Base-by-base conservation (phyloP, 495 filamentous ascomycete species). In the Aspergillus hancockii region DNA sequence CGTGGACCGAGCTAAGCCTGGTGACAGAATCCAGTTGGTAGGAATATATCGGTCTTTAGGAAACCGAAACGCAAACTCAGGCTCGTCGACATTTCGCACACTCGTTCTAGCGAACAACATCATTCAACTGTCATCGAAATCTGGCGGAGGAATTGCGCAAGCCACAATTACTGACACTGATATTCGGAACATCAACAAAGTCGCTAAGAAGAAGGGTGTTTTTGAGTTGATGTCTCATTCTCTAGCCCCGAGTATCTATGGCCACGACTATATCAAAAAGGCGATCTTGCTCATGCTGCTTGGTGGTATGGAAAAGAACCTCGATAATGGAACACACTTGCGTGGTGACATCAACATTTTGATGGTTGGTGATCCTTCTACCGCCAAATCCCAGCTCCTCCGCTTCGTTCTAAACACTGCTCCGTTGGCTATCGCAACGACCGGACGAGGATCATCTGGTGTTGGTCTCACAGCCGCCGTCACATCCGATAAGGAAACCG, bases 341-440 rank as follows among this genome's bases (percentile, higher is more conserved):
- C 87, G 94, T 81, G 94, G 94, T 74, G 94, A 99, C 71, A 98
- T 99, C 76, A 99, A 99, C 74, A 96, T 99, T 63, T 80, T 99
- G 31, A 98, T 99, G 94, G 95, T 99, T 47, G 94, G 94, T 77
- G 94, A 99, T 76, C 94, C 94, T 18, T 99, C 94, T 1, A 99
- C 94, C 3, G 94, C 94, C 45, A 99, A 99, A 75, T 99, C 94
- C 19, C 94, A 99, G 73, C 84, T 99, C 22, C 84, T 99, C 40
- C 91, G 94, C 10, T 99, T 99, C 65, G 94, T 99, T 22, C 83
- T 98, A 55, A 99, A 99, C 73, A 99, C 95, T 0, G 93, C 94
- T 5, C 94, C 94, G 8, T 80, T 99, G 28, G 95, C 94, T 3
- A 99, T 99, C 70, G 94, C 94, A 10, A 99, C 94, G 0, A 99